phyloP scores from a whole-genome alignment of 805 yeast species.

The Wickerhamiella azymoides region DNA sequence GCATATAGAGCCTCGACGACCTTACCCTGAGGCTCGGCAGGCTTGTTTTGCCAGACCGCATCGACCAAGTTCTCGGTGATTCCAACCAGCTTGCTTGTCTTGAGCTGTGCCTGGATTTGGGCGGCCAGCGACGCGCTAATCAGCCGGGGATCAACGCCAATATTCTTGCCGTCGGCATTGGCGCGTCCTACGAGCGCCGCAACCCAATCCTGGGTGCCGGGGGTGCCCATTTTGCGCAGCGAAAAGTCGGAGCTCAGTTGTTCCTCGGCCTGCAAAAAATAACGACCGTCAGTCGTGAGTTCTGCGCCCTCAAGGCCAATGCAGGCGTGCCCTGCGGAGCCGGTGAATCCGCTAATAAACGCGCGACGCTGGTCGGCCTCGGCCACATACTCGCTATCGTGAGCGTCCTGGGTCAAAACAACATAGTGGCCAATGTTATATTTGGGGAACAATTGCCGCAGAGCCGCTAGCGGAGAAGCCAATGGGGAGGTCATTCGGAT shows the following conservation, averaged over 20 bases:
- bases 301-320: slow-evolving; percentile 59
- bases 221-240: slow-evolving; percentile 62
- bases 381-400: slow-evolving; percentile 81
- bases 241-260: slow-evolving; percentile 73
- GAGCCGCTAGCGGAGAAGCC: slow-evolving; percentile 12
- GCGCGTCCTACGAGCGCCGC: slow-evolving; percentile 57
- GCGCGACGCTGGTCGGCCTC: slow-evolving; percentile 69
- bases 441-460: slow-evolving; percentile 52
- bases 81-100: slow-evolving; percentile 35
- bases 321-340: slow-evolving; percentile 88
- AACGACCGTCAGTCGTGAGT: slow-evolving; percentile 86
- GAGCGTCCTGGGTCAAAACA: slow-evolving; percentile 84
- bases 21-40: slow-evolving; percentile 38
- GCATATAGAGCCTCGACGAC: slow-evolving; percentile 38
- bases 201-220: slow-evolving; percentile 66
- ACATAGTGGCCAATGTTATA: slow-evolving; percentile 57
- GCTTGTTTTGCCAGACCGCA: slow-evolving; percentile 62
- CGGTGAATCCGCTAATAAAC: slow-evolving; percentile 74
- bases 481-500: neutral
- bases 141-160: slow-evolving; percentile 76
- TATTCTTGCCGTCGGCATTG: slow-evolving; percentile 32
- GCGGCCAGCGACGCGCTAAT: slow-evolving; percentile 35
- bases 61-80: slow-evolving; percentile 59
- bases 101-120: slow-evolving; percentile 19
- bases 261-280: slow-evolving; percentile 77